These are phyloP conservation scores for Brachypodium distachyon DNA, from an alignment of 202 grass and related monocot genomes.

Conservation along the genomic window DNA sequence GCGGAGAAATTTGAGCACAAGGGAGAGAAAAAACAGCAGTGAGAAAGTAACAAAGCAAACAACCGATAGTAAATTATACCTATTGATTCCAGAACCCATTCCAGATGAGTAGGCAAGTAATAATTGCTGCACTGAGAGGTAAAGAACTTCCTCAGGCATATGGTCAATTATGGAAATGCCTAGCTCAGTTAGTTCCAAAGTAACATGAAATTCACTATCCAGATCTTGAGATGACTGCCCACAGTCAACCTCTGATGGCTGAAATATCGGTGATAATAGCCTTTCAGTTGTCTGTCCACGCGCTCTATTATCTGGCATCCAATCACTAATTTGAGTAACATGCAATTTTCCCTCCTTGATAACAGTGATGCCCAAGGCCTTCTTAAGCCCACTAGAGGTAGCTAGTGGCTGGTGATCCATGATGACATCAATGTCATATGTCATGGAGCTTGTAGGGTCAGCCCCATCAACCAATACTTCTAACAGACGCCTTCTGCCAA, in stretches of 20 bases:
- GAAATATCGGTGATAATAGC: constrained; percentile 56
- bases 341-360: constrained; percentile 80
- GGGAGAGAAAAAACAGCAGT: constrained; percentile 2
- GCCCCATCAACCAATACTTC: constrained; percentile 85
- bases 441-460: constrained; percentile 52
- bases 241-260: constrained; percentile 72
- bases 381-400: constrained; percentile 43
- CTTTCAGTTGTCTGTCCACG: constrained; percentile 40
- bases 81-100: constrained; percentile 87
- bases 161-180: constrained; percentile 89
- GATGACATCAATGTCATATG: constrained; percentile 73
- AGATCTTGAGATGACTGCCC: constrained; percentile 49
- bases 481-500: constrained; percentile 58
- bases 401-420: constrained; percentile 68
- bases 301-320: constrained; percentile 72
- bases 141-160: constrained; percentile 98
- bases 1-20: background rate
- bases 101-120: constrained; percentile 90
- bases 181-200: constrained; percentile 71
- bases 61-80: constrained; percentile 34
- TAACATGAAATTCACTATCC: constrained; percentile 89
- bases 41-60: constrained; percentile 14
- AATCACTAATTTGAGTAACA: constrained; percentile 73
- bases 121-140: constrained; percentile 83
- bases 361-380: constrained; percentile 62